A percentile compares a stretch with the other conserved stretches of the same genome.
These are phyloP conservation scores for Tylopilus balloui DNA, from an alignment of 768 basidiomycete species.

Conservation along the genomic window DNA sequence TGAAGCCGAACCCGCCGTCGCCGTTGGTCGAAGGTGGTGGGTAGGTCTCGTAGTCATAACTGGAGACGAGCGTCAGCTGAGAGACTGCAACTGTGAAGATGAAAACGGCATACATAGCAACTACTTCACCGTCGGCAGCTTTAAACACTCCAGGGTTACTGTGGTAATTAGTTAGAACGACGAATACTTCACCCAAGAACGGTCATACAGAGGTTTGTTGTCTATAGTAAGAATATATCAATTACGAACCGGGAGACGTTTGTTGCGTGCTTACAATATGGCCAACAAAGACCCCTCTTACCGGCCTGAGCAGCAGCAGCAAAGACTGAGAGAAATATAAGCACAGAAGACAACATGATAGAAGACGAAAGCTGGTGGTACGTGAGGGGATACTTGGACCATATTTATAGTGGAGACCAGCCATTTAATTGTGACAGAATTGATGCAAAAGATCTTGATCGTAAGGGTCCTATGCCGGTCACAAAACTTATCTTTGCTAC, in stretches of 20 bases:
- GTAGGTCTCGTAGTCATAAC: constrained; percentile 38
- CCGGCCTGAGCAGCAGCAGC: constrained; percentile 28
- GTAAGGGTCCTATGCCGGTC: background rate
- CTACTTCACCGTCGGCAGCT: constrained; percentile 30
- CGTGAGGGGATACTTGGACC: background rate
- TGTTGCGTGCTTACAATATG: constrained; percentile 26
- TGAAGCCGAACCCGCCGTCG: constrained; percentile 35
- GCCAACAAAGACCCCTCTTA: constrained; percentile 37
- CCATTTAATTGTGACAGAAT: background rate
- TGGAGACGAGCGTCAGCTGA: constrained; percentile 4
- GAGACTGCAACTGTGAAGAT: background rate
- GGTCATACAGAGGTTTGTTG: constrained; percentile 29
- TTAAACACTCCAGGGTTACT: constrained; percentile 31
- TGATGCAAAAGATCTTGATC: background rate
- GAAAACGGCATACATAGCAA: constrained; percentile 28
- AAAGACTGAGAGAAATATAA: constrained; percentile 21
- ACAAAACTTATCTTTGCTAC: background rate
- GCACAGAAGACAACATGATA: constrained; percentile 17
- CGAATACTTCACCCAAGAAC: background rate
- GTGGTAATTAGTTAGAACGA: constrained; percentile 3
- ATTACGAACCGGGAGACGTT: background rate
- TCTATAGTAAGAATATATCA: constrained; percentile 15
- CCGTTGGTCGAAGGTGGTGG: constrained; percentile 34
- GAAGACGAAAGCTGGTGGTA: background rate
- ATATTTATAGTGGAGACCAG: constrained; percentile 14